Conservation (phyloP, 1,284 basidiomycete species). For the Singerocomus rubriflavus region DNA sequence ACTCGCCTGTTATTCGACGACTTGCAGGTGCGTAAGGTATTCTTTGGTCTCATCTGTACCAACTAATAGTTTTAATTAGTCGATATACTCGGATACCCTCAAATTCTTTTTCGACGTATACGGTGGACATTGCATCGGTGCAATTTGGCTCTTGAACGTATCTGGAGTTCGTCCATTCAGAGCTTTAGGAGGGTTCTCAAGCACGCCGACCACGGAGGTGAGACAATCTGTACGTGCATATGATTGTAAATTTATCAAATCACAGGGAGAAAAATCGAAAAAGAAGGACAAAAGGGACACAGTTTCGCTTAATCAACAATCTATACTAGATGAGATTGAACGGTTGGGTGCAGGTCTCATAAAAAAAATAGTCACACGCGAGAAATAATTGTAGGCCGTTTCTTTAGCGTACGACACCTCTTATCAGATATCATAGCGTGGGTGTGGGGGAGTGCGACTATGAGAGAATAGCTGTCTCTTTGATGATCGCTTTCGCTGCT, state of each 20-base stretch:
- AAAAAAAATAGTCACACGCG: slow-evolving; percentile 41
- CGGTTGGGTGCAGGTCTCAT: slow-evolving; percentile 77
- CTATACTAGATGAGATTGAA: slow-evolving; percentile 76
- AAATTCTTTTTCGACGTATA: slow-evolving; percentile 84
- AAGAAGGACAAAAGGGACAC: slow-evolving; percentile 54
- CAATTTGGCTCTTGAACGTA: slow-evolving; percentile 82
- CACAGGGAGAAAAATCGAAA: slow-evolving; percentile 42
- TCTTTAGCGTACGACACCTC: not conserved
- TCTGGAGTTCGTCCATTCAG: slow-evolving; percentile 64
- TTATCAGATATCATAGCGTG: not conserved
- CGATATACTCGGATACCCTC: slow-evolving; percentile 75
- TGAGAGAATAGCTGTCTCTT: slow-evolving; percentile 28
- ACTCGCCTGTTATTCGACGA: slow-evolving; percentile 67
- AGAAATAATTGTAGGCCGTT: slow-evolving; percentile 12
- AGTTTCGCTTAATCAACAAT: slow-evolving; percentile 72
- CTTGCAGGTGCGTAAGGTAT: slow-evolving; percentile 54
- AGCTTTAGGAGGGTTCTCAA: slow-evolving; percentile 80
- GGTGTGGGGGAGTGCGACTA: slow-evolving; percentile 2
- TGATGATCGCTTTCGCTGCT: slow-evolving; percentile 26
- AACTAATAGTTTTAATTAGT: slow-evolving; percentile 38
- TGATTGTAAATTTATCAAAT: slow-evolving; percentile 17
- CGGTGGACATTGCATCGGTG: slow-evolving; percentile 80
- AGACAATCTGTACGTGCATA: slow-evolving; percentile 3
- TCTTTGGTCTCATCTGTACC: not conserved
- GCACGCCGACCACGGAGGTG: slow-evolving; percentile 47